Evolutionary conservation across 2,329 filamentous ascomycete genomes (phyloP), one percentile per base, ranked within the genome.

Genomic region (Tolypocladium sp.): DNA sequence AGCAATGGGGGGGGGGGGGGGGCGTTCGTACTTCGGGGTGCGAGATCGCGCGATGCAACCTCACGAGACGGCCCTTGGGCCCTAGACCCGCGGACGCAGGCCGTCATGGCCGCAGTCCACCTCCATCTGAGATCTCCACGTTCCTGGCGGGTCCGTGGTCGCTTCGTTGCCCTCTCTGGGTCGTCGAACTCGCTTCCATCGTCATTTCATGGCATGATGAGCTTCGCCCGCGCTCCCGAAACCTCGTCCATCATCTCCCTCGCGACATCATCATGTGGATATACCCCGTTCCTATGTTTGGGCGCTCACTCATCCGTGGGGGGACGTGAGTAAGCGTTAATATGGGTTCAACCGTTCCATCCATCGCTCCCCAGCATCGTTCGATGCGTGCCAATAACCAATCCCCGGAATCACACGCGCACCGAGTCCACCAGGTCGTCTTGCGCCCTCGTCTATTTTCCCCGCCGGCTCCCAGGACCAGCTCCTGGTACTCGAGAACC

Each of bases 101-200:
- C 38, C 22, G 54, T 42, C 38, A 17, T 25, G 54, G 54, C 38
- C 54, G 54, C 38, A 22, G 38, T 41, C 38, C 46, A 25, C 44
- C 46, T 51, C 46, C 38, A 56, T 56, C 54, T 56, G 38, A 56
- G 54, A 56, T 56, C 54, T 33, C 54, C 54, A 56, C 54, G 54
- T 56, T 56, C 38, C 38, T 33, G 38, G 54, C 38, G 38, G 54
- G 54, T 40, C 53, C 54, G 7, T 42, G 22, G 49, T 13, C 27
- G 20, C 49, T 52, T 52, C 46, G 27, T 6, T 6, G 9, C 15
- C 46, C 27, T 33, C 27, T n/a, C 30, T 5, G 37, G 35, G 37
- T 13, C 37, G 15, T 13, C 37, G 37, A 38, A 7, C 37, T 38
- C 37, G 37, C 37, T 38, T 15, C 37, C 37, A 20, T 30, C 9